phyloP scores from a whole-genome alignment of 805 yeast genomes.

The Cyberlindnera maclurae region DNA sequence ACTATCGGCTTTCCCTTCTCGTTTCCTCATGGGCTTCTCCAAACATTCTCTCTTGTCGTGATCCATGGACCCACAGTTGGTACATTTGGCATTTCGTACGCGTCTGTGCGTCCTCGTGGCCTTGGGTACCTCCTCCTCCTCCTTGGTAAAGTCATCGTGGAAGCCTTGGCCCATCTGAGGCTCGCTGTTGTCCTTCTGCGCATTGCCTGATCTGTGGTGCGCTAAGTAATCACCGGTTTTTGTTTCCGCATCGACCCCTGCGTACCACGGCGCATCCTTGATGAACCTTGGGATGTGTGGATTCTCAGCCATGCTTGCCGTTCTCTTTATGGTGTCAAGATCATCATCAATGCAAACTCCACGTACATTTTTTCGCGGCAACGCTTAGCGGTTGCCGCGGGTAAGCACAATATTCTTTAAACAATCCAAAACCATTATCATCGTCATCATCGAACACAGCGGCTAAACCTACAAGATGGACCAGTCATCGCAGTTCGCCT shows the following conservation, averaged over 20 bases:
- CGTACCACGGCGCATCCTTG: slow-evolving; percentile 36
- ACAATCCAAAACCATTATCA: no score
- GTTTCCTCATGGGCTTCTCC: slow-evolving; percentile 43
- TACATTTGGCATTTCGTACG: slow-evolving; percentile 35
- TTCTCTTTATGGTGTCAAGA: no score
- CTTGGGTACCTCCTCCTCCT: slow-evolving; percentile 1
- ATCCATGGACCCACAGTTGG: slow-evolving; percentile 47
- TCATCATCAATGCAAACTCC: no score
- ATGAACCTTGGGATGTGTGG: slow-evolving; percentile 35
- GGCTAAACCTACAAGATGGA: slow-evolving; percentile 16
- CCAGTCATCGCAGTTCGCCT: slow-evolving; percentile 23
- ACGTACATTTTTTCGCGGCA: no score
- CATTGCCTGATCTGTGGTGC: slow-evolving; percentile 42
- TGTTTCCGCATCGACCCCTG: slow-evolving; percentile 13
- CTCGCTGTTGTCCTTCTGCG: slow-evolving; percentile 33
- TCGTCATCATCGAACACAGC: no score
- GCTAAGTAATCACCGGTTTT: slow-evolving; percentile 37
- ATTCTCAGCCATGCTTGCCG: slow-evolving; percentile 22
- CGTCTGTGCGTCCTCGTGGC: slow-evolving; percentile 1
- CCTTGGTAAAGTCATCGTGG: slow-evolving; percentile 33
- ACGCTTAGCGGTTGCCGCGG: no score
- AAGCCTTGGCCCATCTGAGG: slow-evolving; percentile 55
- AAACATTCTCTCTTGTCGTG: slow-evolving; percentile 50
- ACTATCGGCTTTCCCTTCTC: no score
- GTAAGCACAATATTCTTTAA: no score